Evolutionary conservation across 495 filamentous ascomycete species (phyloP).

Genomic region (Aspergillus asperescens): DNA sequence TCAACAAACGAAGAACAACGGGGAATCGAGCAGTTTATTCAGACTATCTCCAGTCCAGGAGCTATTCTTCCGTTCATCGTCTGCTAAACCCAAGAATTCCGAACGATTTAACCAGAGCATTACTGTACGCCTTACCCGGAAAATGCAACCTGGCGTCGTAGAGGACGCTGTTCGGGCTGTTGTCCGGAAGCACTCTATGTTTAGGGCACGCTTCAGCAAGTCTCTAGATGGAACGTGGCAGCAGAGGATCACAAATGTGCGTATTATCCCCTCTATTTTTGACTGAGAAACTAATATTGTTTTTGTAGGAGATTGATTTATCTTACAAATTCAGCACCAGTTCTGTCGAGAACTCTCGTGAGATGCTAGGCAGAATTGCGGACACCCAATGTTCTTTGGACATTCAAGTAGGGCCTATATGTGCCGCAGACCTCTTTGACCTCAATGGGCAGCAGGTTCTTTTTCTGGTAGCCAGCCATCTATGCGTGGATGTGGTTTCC

Average conservation of each 20-base stretch:
- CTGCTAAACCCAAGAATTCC: conserved; percentile 39
- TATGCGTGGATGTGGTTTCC: conserved; percentile 65
- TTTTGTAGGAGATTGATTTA: conserved; percentile 32
- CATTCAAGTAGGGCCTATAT: conserved; percentile 38
- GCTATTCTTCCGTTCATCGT: conserved; percentile 41
- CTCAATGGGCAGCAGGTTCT: conserved; percentile 50
- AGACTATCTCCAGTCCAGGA: conserved; percentile 44
- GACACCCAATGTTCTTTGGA: conserved; percentile 41
- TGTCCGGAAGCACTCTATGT: conserved; percentile 62
- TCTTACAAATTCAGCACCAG: conserved; percentile 40
- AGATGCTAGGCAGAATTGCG: conserved; percentile 29
- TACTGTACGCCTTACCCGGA: conserved; percentile 51
- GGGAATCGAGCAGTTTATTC: conserved; percentile 46
- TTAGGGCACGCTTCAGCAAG: conserved; percentile 56
- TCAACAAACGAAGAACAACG: conserved; percentile 20
- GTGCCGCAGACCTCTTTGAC: conserved; percentile 48
- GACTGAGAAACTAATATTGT: conserved; percentile 14
- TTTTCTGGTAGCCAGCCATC: conserved; percentile 62
- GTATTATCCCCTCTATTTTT: neutral
- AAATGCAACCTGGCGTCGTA: conserved; percentile 46
- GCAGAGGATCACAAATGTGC: conserved; percentile 36
- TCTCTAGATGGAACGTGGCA: conserved; percentile 33
- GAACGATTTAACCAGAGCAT: conserved; percentile 68
- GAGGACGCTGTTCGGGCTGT: conserved; percentile 51
- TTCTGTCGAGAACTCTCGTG: conserved; percentile 24